Percentiles rank a stretch among this genome's conserved stretches.
Evolutionary conservation across 2,329 filamentous ascomycete genomes (phyloP).

Genomic region (Ramularia endophylla): DNA sequence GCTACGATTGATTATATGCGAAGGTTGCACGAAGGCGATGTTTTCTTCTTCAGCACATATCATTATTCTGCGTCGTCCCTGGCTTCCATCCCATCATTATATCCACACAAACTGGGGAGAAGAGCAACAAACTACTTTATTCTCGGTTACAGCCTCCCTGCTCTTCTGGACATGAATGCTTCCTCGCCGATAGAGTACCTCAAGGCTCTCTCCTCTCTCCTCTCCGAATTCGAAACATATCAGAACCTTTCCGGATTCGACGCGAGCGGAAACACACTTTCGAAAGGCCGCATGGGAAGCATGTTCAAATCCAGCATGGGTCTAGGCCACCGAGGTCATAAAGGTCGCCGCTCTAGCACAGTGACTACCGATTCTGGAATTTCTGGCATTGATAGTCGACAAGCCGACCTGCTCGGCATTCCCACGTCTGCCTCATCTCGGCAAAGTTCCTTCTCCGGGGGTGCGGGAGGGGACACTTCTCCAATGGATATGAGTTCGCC

Average conservation of each 20-base stretch:
- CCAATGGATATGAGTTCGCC: conserved; percentile 22
- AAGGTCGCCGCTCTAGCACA: conserved; percentile 48
- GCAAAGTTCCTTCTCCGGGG: neutral
- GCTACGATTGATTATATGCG: conserved; percentile 88
- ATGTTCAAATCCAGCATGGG: conserved; percentile 47
- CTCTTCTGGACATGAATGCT: conserved; percentile 81
- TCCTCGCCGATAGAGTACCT: conserved; percentile 78
- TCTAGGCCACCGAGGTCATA: conserved; percentile 27
- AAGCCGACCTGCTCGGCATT: conserved; percentile 19
- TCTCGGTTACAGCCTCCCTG: conserved; percentile 83
- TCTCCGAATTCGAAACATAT: conserved; percentile 90
- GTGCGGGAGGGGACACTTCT: conserved; percentile 12
- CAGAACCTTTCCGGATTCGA: conserved; percentile 74
- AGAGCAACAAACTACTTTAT: conserved; percentile 92
- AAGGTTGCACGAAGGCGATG: conserved; percentile 86
- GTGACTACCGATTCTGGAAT: conserved; percentile 42
- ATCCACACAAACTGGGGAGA: conserved; percentile 74
- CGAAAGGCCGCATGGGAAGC: conserved; percentile 62
- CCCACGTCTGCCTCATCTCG: conserved; percentile 5
- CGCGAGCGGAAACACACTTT: conserved; percentile 60
- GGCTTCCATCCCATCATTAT: conserved; percentile 76
- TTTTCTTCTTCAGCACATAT: conserved; percentile 98
- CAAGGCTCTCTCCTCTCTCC: conserved; percentile 73
- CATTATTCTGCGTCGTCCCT: conserved; percentile 83
- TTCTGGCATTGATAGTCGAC: conserved; percentile 10